A percentile compares a stretch with the other conserved stretches of the same genome.
Conservation (phyloP, 139 green algal genomes). For the Chlorella ohadii region DNA sequence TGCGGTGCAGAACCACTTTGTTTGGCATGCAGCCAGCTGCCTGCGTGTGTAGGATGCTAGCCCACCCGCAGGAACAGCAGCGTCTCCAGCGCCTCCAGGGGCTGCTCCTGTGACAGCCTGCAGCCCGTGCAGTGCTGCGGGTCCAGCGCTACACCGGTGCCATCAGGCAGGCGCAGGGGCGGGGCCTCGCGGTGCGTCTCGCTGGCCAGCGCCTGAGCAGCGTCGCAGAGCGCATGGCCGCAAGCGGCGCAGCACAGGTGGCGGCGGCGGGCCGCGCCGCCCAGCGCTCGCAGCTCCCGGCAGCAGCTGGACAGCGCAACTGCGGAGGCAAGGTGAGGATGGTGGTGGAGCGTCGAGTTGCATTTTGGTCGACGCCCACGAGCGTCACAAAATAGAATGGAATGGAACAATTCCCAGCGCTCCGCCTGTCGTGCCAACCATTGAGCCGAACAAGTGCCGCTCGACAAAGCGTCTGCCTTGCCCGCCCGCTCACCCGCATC, state of each 20-base stretch:
- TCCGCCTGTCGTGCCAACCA: too few relatives aligned
- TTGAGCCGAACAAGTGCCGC: too few relatives aligned
- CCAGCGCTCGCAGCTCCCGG: conserved; percentile 14
- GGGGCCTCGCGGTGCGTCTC: not conserved
- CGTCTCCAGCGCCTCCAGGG: not conserved
- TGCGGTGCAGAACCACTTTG: too few relatives aligned
- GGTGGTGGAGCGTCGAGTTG: too few relatives aligned
- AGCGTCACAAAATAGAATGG: too few relatives aligned
- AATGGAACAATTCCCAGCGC: too few relatives aligned
- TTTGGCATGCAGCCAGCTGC: too few relatives aligned
- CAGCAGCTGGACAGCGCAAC: not conserved
- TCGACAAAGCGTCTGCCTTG: too few relatives aligned
- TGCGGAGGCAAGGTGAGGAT: not conserved
- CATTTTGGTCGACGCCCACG: too few relatives aligned
- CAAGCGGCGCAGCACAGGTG: conserved; percentile 27
- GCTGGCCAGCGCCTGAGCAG: not conserved
- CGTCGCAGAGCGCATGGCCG: not conserved
- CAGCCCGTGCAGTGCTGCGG: not conserved
- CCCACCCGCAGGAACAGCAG: too few relatives aligned
- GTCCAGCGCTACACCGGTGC: not conserved
- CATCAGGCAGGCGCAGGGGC: conserved; percentile 7
- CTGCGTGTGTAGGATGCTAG: too few relatives aligned
- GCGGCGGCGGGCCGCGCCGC: not conserved
- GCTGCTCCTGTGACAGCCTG: not conserved
- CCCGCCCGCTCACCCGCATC: not conserved